These are phyloP conservation scores for Erysimum cheiri DNA, from an alignment of 441 rosid genomes.

Conservation along the genomic window DNA sequence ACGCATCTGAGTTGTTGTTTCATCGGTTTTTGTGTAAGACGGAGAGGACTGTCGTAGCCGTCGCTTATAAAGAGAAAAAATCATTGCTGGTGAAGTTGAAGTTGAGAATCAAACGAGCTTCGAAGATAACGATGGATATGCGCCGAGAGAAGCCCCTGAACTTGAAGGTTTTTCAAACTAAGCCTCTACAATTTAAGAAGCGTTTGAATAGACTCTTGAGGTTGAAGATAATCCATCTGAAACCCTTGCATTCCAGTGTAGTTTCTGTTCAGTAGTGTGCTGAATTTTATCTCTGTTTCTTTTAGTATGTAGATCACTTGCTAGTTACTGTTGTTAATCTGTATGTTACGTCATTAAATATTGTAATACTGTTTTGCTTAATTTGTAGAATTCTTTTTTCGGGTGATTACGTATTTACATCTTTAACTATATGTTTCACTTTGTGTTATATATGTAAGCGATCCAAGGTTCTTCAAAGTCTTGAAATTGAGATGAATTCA, in stretches of 20 bases:
- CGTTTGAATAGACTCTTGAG: neutral
- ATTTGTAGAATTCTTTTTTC: neutral
- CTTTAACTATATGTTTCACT: neutral
- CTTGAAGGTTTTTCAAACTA: neutral
- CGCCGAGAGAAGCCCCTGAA: conserved; percentile 1
- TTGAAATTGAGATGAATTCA: neutral
- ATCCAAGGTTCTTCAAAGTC: neutral
- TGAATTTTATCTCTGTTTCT: neutral
- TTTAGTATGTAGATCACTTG: neutral
- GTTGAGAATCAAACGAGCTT: neutral
- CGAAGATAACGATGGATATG: conserved; percentile 1
- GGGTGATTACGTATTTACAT: neutral
- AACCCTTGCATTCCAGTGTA: neutral
- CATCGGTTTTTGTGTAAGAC: conserved; percentile 10
- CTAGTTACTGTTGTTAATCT: neutral
- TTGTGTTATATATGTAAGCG: neutral
- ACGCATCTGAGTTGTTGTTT: neutral
- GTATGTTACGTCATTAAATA: neutral
- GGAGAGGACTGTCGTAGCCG: conserved; percentile 34
- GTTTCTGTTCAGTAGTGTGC: neutral
- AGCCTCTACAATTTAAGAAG: conserved; percentile 4
- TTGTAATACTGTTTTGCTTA: neutral
- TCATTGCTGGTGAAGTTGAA: conserved; percentile 8
- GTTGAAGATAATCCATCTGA: neutral
- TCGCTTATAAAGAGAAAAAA: neutral